Percentiles rank a stretch among this genome's conserved stretches.
Evolutionary conservation across 495 filamentous ascomycete species (phyloP).

Genomic region (Tetracladium marchalianum): DNA sequence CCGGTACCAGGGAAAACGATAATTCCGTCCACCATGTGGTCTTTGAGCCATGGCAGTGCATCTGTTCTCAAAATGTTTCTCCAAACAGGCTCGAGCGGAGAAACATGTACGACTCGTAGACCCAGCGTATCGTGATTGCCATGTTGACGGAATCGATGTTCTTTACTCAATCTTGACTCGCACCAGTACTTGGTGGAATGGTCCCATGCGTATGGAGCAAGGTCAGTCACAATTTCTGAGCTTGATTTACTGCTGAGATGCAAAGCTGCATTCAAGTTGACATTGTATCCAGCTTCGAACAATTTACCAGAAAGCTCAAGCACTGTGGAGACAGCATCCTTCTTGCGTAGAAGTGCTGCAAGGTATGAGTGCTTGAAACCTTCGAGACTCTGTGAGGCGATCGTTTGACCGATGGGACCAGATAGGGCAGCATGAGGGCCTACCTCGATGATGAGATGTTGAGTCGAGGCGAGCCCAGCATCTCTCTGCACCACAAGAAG

Average conservation of each 20-base stretch:
- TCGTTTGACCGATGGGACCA: constrained; percentile 44
- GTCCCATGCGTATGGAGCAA: constrained; percentile 30
- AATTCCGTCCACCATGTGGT: constrained; percentile 30
- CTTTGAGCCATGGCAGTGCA: constrained; percentile 35
- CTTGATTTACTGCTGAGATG: constrained; percentile 3
- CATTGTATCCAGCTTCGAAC: constrained; percentile 5
- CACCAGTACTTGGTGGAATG: constrained; percentile 18
- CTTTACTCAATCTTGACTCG: constrained; percentile 21
- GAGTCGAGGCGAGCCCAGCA: constrained; percentile 14
- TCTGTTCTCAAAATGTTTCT: constrained; percentile 24
- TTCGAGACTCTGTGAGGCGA: constrained; percentile 11
- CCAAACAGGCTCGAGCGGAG: constrained; percentile 22
- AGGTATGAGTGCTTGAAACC: constrained; percentile 26
- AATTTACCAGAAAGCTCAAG: constrained; percentile 29
- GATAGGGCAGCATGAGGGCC: constrained; percentile 56
- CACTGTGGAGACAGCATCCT: constrained; percentile 32
- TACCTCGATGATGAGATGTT: constrained; percentile 45
- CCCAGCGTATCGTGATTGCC: constrained; percentile 28
- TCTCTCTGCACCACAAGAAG: constrained; percentile 11
- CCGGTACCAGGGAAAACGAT: constrained; percentile 39
- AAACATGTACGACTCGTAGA: constrained; percentile 7
- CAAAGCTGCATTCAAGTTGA: constrained; percentile 19
- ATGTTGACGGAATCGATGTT: constrained; percentile 20
- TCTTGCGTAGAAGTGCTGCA: constrained; percentile 29
- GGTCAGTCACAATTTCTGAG: constrained; percentile 24